phyloP scores from a whole-genome alignment of 2,329 filamentous ascomycete genomes.

The Fusarium camptoceras region DNA sequence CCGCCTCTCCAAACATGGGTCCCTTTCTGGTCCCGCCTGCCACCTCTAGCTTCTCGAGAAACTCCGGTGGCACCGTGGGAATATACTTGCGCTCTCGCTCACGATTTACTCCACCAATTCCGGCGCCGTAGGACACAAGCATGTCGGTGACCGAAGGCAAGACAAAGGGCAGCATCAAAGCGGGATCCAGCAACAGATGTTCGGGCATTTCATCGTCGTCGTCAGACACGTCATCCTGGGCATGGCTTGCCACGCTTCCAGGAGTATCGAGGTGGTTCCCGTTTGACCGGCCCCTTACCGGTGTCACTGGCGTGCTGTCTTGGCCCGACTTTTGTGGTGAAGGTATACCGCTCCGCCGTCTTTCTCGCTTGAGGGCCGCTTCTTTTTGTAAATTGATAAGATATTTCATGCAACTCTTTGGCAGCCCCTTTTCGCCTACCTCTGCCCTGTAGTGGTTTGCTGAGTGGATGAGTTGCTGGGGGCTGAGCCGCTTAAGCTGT shows the following conservation, averaged over 20 bases:
- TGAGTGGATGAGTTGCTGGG: conserved; percentile 90
- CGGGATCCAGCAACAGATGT: conserved; percentile 85
- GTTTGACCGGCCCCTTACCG: conserved; percentile 56
- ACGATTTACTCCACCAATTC: conserved; percentile 90
- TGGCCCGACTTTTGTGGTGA: conserved; percentile 54
- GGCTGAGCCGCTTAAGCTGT: conserved; percentile 85
- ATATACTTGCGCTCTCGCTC: conserved; percentile 96
- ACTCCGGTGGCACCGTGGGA: conserved; percentile 93
- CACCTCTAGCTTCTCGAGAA: conserved; percentile 85
- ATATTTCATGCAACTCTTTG: conserved; percentile 90
- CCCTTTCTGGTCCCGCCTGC: conserved; percentile 60
- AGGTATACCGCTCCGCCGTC: conserved; percentile 60
- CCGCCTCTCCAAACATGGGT: conserved; percentile 71
- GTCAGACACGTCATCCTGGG: conserved; percentile 56
- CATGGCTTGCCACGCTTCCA: conserved; percentile 55
- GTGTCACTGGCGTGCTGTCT: conserved; percentile 59
- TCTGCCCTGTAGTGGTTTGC: conserved; percentile 94
- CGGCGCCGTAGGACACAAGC: conserved; percentile 93
- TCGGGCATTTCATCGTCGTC: conserved; percentile 78
- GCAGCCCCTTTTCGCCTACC: conserved; percentile 91
- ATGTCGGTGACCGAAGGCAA: conserved; percentile 97
- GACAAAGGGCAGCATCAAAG: conserved; percentile 93
- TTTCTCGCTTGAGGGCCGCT: conserved; percentile 69
- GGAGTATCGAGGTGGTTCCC: conserved; percentile 59
- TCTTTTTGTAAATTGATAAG: conserved; percentile 84